Base-by-base conservation (phyloP, 2,329 filamentous ascomycete species). In the Amauroascus verrucosus region DNA sequence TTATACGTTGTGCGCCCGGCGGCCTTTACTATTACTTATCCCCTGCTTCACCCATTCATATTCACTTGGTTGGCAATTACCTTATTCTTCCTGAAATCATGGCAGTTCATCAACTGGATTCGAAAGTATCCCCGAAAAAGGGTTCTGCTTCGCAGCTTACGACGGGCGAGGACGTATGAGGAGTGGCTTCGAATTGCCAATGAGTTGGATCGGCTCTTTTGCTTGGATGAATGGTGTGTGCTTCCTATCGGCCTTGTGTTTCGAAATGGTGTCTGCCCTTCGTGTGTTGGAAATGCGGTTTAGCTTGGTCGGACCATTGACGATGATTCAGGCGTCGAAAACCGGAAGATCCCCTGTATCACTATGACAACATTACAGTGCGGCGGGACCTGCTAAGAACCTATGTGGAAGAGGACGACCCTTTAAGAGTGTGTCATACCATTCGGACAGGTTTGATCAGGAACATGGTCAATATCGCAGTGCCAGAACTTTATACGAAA, bases 401-500 rank as follows among this genome's bases (percentile, higher is more conserved):
- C 47, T 84, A 85, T 5, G 79, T 84, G 30, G 82, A 86, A 61
- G 77, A 82, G 43, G 81, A 81, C 58, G 85, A 95, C 66, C 78
- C 90, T 41, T 76, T 88, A 53, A 79, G 80, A 14, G 75, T 95
- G 6, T 82, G 89, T 56, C 89, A 89, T 64, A 77, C 94, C 16
- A 76, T 95, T 37, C 84, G 88, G 24, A 88, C 87, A 13, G 88
- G 79, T 9, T 70, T 81, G 33, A 75, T 95, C 28, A 82, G 90
- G 33, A 95, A 96, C 63, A 75, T 95, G n/a, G 90, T 88, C 54
- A 94, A 95, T 65, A 94, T 96, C 61, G 88, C 87, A 0, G 80
- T 84, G 1, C 82, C 87, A 1, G 83, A 83, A 58, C 75, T 96
- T 1, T 96, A 89, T 72, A 90, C 90, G 62, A 80, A 84, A 54